Evolutionary conservation across 371 early-diverging fungal genomes (phyloP).

Genomic region (Cokeromyces recurvatus): DNA sequence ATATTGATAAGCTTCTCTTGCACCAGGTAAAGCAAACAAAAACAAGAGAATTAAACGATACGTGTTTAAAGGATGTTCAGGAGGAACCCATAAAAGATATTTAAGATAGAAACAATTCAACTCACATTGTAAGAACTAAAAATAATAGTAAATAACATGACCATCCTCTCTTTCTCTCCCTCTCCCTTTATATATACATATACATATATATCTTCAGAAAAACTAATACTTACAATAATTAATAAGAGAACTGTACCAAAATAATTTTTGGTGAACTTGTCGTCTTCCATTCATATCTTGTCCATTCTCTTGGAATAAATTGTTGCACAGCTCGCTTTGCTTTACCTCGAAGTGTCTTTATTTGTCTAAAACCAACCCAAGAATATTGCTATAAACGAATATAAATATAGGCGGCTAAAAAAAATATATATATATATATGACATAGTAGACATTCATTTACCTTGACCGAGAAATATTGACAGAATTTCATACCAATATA

Average conservation of each 20-base stretch:
- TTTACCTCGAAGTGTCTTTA: slow-evolving; percentile 80
- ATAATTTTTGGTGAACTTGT: slow-evolving; percentile 77
- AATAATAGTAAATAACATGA: neutral
- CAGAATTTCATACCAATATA: slow-evolving; percentile 95
- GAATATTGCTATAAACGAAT: slow-evolving; percentile 77
- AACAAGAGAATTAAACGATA: slow-evolving; percentile 77
- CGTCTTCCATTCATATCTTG: slow-evolving; percentile 84
- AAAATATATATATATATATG: too few relatives aligned
- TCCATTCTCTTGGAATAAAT: slow-evolving; percentile 94
- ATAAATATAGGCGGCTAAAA: too few relatives aligned
- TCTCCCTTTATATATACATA: too few relatives aligned
- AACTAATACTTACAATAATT: slow-evolving; percentile 55
- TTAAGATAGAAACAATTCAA: slow-evolving; percentile 94
- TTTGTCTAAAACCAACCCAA: slow-evolving; percentile 87
- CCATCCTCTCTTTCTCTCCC: too few relatives aligned
- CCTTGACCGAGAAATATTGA: slow-evolving; percentile 91
- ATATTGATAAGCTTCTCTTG: slow-evolving; percentile 90
- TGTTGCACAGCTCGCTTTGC: slow-evolving; percentile 86
- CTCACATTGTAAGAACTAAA: slow-evolving; percentile 72
- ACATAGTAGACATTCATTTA: too few relatives aligned
- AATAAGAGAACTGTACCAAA: slow-evolving; percentile 61
- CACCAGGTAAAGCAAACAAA: slow-evolving; percentile 81
- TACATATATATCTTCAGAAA: slow-evolving; percentile 5
- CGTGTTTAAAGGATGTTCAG: slow-evolving; percentile 80
- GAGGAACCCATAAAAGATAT: slow-evolving; percentile 91